These are phyloP conservation scores for Rosa hybrid DNA, from an alignment of 331 rosid genomes.

Conservation along the genomic window DNA sequence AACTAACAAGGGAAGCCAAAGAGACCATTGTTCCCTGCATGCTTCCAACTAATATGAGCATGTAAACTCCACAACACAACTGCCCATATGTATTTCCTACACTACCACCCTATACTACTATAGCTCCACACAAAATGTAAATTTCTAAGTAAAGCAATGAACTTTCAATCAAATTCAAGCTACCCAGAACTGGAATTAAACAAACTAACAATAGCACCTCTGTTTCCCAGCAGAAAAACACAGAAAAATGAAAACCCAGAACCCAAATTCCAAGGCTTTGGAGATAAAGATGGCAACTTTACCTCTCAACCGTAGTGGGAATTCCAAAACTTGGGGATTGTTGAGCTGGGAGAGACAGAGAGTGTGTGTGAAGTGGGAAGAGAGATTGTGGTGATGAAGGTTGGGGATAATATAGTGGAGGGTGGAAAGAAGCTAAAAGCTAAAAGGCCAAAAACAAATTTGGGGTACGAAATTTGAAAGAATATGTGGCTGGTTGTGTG, in stretches of 20 bases:
- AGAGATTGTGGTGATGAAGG: constrained; percentile 41
- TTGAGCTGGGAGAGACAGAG: constrained; percentile 17
- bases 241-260: constrained; percentile 27
- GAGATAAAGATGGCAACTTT: constrained; percentile 12
- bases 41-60: constrained; percentile 60
- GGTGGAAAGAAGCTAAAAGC: constrained; percentile 18
- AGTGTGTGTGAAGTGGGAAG: constrained; percentile 4
- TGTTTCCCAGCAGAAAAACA: constrained; percentile 16
- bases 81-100: constrained; percentile 25
- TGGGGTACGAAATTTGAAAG: constrained; percentile 19
- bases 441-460: constrained; percentile 2
- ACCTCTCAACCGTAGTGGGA: constrained; percentile 31
- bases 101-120: constrained; percentile 7
- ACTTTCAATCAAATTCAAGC: constrained; percentile 22
- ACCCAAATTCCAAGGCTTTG: constrained; percentile 13
- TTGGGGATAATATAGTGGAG: constrained; percentile 46
- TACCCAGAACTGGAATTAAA: constrained; percentile 37
- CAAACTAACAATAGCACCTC: constrained; percentile 15
- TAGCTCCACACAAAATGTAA: constrained; percentile 8
- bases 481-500: constrained; percentile 65
- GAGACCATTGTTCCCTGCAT: constrained; percentile 85
- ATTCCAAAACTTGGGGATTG: constrained; percentile 19
- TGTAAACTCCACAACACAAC: constrained; percentile 28
- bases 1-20: constrained; percentile 70
- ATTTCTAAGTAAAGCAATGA: neutral